Percentiles rank a stretch among this genome's conserved stretches.
Evolutionary conservation across 495 filamentous ascomycete genomes (phyloP).

Genomic region (Penicillium paxilli): DNA sequence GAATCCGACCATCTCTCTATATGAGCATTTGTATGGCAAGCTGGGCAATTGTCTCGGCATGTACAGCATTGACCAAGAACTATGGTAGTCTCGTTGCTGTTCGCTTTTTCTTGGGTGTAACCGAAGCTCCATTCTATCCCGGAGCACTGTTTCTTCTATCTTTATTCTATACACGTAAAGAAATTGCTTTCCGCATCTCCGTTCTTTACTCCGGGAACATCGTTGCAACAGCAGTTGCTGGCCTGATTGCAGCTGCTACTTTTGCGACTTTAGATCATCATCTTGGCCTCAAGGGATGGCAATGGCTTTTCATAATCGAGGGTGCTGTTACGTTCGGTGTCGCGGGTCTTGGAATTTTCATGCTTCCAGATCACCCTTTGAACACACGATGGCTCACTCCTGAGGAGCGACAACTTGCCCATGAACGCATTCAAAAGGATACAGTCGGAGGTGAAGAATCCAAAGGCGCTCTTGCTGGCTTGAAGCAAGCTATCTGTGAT

Average conservation of each 20-base stretch:
- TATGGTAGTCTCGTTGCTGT: slow-evolving; percentile 35
- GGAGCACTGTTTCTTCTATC: slow-evolving; percentile 41
- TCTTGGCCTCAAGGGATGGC: slow-evolving; percentile 12
- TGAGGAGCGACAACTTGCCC: not conserved
- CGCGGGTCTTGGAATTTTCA: not conserved
- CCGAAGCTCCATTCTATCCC: slow-evolving; percentile 50
- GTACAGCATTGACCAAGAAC: slow-evolving; percentile 36
- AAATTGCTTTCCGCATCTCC: slow-evolving; percentile 39
- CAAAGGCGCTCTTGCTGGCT: not conserved
- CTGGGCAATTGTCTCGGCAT: slow-evolving; percentile 45
- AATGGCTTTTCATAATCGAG: slow-evolving; percentile 11
- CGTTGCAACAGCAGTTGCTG: slow-evolving; percentile 41
- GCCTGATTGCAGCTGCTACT: slow-evolving; percentile 39
- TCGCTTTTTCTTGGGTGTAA: slow-evolving; percentile 35
- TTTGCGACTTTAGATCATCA: slow-evolving; percentile 9
- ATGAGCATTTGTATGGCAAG: slow-evolving; percentile 38
- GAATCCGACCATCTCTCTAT: slow-evolving; percentile 15
- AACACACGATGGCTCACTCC: not conserved
- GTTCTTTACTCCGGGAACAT: slow-evolving; percentile 43
- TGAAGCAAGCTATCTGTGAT: slow-evolving; percentile 4
- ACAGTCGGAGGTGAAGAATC: slow-evolving; percentile 1
- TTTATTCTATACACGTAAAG: slow-evolving; percentile 44
- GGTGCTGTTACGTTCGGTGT: not conserved
- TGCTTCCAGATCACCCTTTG: slow-evolving; percentile 1
- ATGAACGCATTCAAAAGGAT: not conserved